phyloP scores from a whole-genome alignment of 768 basidiomycete genomes.

The Leccinum subtestaceum region DNA sequence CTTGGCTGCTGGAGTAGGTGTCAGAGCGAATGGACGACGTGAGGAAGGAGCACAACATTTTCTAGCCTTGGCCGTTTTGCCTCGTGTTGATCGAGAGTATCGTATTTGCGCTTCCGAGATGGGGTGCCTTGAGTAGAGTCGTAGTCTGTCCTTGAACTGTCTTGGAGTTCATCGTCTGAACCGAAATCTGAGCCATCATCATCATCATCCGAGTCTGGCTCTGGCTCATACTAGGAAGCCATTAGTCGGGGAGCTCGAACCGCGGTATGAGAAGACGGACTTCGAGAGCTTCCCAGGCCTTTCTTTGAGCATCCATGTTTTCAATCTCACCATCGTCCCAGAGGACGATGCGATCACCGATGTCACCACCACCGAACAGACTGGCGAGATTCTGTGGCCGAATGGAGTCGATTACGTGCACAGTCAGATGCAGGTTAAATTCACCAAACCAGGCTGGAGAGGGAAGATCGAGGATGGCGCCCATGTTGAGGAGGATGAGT shows the following conservation, averaged over 20 bases:
- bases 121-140: conserved; percentile 39
- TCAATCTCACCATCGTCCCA: conserved; percentile 92
- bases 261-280: conserved; percentile 42
- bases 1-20: conserved; percentile 39
- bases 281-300: conserved; percentile 81
- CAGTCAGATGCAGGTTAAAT: conserved; percentile 55
- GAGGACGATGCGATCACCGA: conserved; percentile 71
- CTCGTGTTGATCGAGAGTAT: conserved; percentile 35
- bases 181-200: conserved; percentile 46
- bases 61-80: conserved; percentile 62
- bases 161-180: conserved; percentile 45
- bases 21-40: background rate
- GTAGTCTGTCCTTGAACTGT: conserved; percentile 39
- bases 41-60: conserved; percentile 34
- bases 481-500: conserved; percentile 89
- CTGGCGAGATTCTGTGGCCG: conserved; percentile 87
- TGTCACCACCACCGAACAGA: conserved; percentile 70
- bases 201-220: conserved; percentile 65
- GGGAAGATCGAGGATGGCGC: conserved; percentile 81
- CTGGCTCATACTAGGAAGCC: conserved; percentile 67
- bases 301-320: conserved; percentile 63
- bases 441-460: conserved; percentile 74
- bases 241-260: conserved; percentile 6
- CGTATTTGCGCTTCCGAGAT: conserved; percentile 49
- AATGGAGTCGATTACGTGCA: conserved; percentile 94